Conservation (phyloP, 192 early-diverging fungal genomes). For the Anaeromyces robustus region DNA sequence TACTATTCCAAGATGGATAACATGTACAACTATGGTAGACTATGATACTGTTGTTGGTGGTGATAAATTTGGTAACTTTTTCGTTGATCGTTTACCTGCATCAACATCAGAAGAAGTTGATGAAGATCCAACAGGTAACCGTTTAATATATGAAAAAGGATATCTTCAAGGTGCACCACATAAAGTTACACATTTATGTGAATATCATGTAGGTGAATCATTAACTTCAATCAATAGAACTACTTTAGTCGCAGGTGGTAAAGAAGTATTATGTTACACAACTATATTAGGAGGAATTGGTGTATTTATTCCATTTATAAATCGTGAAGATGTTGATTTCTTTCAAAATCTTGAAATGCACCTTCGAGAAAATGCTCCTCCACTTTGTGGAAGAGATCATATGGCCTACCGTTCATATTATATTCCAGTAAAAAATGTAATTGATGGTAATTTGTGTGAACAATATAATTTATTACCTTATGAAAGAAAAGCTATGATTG, state of each 20-base stretch:
- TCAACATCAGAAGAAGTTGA: slow-evolving; percentile 57
- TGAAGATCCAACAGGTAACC: slow-evolving; percentile 72
- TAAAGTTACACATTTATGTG: slow-evolving; percentile 50
- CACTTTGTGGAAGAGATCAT: slow-evolving; percentile 78
- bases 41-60: slow-evolving; percentile 84
- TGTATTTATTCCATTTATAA: slow-evolving; percentile 69
- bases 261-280: slow-evolving; percentile 78
- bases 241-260: slow-evolving; percentile 63
- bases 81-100: slow-evolving; percentile 52
- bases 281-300: slow-evolving; percentile 73
- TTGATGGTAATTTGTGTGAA: slow-evolving; percentile 93
- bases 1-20: slow-evolving; percentile 71
- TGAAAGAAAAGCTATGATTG: slow-evolving; percentile 58
- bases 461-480: slow-evolving; percentile 54
- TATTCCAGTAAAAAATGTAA: slow-evolving; percentile 49
- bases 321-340: slow-evolving; percentile 83
- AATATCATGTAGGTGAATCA: slow-evolving; percentile 80
- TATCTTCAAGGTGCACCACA: slow-evolving; percentile 72
- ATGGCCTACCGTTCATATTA: slow-evolving; percentile 64
- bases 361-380: slow-evolving; percentile 57
- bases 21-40: slow-evolving; percentile 63
- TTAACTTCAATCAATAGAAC: slow-evolving; percentile 65
- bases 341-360: slow-evolving; percentile 84
- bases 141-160: slow-evolving; percentile 63
- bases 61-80: slow-evolving; percentile 96